Evolutionary conservation across 805 yeast species (phyloP), one percentile per base, ranked within the genome.

Genomic region (Lipomyces orientalis): DNA sequence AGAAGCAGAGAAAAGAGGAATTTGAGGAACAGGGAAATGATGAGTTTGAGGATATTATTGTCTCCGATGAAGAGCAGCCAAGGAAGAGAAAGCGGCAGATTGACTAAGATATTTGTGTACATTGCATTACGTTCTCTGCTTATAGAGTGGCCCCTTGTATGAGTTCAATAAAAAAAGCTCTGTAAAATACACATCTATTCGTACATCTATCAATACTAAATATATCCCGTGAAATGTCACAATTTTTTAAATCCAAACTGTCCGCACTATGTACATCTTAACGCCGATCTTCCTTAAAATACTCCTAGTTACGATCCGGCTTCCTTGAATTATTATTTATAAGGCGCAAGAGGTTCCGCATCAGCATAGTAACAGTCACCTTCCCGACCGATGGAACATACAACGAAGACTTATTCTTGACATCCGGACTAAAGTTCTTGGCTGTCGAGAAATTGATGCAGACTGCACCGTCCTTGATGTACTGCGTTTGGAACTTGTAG

Each of bases 331-430:
- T 62, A 81, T 95, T 93, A 60, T 89, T 88, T 71, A 90, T 86
- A 71, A 95, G 82, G 73, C 99, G 86, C 66, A 95, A 79, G 79
- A 95, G 82, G 78, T 95, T 95, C 78, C 99, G 87, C 79, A 95
- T 81, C 54, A 95, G 81, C 98, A 95, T 95, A 67, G 97, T 87
- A 69, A 95, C 93, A 51, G 99, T 95, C 43, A 95, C 98, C 79
- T 95, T 95, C 19, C 99, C 99, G 37, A 93, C 91, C 76, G 92
- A 89, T 19, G 99, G 98, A 46, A 95, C 98, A 76, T 94, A 95
- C 56, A 95, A 81, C 0, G 97, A 89, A 6, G 99, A 98, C 73
- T 86, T 89, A 62, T 85, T 85, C 80, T 94, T 94, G 66, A 95
- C 90, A 31, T 90, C 94, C 14, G 79, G 76, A 70, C 85, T 83